A percentile compares a stretch with the other conserved stretches of the same genome.
Conservation (phyloP, 192 early-diverging fungal genomes). For the Umbelopsis ramanniana region DNA sequence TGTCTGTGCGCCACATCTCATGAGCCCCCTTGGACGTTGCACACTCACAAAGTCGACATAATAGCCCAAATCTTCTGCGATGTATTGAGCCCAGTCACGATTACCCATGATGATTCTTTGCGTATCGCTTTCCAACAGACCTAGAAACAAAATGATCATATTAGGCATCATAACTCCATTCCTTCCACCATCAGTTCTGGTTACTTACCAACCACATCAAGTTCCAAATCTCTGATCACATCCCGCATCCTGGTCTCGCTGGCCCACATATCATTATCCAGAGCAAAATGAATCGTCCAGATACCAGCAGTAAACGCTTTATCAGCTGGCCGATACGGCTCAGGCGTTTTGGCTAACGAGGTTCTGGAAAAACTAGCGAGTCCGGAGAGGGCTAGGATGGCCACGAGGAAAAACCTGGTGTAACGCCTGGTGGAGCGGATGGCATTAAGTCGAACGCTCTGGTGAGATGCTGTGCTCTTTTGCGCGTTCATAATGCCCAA, state of each 20-base stretch:
- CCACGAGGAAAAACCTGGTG: conserved; percentile 43
- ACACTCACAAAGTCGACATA: conserved; percentile 71
- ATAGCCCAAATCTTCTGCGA: conserved; percentile 76
- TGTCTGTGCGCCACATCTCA: not conserved
- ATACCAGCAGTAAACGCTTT: conserved; percentile 76
- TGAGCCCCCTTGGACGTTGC: not conserved
- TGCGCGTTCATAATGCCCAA: conserved; percentile 54
- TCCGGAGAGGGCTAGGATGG: conserved; percentile 42
- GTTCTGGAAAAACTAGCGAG: conserved; percentile 48
- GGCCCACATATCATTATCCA: conserved; percentile 88
- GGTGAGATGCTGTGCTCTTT: not conserved
- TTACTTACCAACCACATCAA: conserved; percentile 73
- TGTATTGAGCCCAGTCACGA: conserved; percentile 79
- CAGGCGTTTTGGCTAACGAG: conserved; percentile 52
- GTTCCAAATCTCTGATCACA: conserved; percentile 74
- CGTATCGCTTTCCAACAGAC: conserved; percentile 78
- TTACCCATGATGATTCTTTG: conserved; percentile 85
- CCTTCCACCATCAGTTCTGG: not conserved
- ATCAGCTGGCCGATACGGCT: conserved; percentile 64
- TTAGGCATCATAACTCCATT: not conserved
- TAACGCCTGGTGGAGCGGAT: conserved; percentile 42
- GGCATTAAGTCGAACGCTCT: conserved; percentile 26
- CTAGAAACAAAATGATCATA: conserved; percentile 14
- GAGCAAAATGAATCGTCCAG: conserved; percentile 87
- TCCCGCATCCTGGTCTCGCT: conserved; percentile 73